phyloP scores from a whole-genome alignment of 1,284 basidiomycete species.

The Bondarzewia mesenterica region DNA sequence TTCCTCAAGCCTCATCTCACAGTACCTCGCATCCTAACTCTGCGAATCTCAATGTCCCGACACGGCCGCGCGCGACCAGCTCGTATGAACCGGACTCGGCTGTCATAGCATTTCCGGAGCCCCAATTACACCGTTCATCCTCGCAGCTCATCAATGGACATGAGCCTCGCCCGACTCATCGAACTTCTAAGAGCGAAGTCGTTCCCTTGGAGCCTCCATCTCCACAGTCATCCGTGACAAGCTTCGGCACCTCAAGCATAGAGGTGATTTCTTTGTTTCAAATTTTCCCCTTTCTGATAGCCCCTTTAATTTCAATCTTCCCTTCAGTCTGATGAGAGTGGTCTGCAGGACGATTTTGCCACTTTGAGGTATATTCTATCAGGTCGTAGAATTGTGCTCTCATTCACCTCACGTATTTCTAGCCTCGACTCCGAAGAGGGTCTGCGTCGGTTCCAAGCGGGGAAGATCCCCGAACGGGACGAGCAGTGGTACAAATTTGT shows the following conservation, averaged over 20 bases:
- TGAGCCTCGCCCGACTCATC: slow-evolving; percentile 20
- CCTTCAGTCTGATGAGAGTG: slow-evolving; percentile 15
- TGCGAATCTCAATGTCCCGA: slow-evolving; percentile 11
- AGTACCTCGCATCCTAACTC: slow-evolving; percentile 13
- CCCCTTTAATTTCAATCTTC: background rate
- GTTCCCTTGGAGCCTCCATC: background rate
- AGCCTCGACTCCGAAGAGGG: slow-evolving; percentile 59
- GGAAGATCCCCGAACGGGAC: slow-evolving; percentile 49
- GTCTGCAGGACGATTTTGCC: slow-evolving; percentile 36
- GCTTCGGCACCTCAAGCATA: slow-evolving; percentile 1
- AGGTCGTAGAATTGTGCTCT: too few relatives aligned
- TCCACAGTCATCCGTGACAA: slow-evolving; percentile 3
- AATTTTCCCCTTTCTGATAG: slow-evolving; percentile 14
- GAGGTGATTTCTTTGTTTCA: slow-evolving; percentile 7
- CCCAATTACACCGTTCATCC: slow-evolving; percentile 40
- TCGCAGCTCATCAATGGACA: slow-evolving; percentile 32
- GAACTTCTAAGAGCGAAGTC: slow-evolving; percentile 35
- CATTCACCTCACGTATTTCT: too few relatives aligned
- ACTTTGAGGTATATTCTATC: slow-evolving; percentile 51
- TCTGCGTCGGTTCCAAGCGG: slow-evolving; percentile 54
- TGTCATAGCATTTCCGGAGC: slow-evolving; percentile 39
- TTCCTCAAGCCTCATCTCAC: slow-evolving; percentile 1
- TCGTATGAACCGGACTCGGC: slow-evolving; percentile 24
- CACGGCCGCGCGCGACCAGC: slow-evolving; percentile 29
- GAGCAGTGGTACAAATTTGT: slow-evolving; percentile 76